phyloP scores from a whole-genome alignment of 305 asterid genomes.

The Solanum hybrid region DNA sequence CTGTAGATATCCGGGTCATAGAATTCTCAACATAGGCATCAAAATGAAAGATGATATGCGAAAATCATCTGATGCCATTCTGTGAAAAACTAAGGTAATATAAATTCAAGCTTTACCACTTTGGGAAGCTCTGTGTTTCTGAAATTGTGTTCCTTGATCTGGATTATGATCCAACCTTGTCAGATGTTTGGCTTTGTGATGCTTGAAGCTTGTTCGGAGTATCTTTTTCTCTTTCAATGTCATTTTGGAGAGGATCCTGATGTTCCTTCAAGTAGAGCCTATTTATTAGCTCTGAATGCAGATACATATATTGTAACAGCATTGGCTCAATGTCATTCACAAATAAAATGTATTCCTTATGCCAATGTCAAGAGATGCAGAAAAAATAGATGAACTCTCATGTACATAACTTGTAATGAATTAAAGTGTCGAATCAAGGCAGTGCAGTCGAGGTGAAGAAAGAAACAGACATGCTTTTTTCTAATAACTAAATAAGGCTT shows the following conservation, averaged over 20 bases:
- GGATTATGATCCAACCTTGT: no score
- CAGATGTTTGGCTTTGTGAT: constrained; percentile 21
- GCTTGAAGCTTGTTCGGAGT: constrained; percentile 3
- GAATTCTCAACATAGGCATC: background rate
- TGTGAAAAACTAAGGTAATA: background rate
- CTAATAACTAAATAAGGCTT: background rate
- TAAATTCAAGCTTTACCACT: constrained; percentile 11
- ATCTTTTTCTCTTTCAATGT: constrained; percentile 29
- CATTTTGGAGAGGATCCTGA: constrained; percentile 39
- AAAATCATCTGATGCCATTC: background rate
- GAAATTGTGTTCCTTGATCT: background rate
- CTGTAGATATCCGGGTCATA: background rate
- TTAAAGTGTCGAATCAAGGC: background rate
- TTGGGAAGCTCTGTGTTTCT: background rate
- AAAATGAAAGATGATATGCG: background rate
- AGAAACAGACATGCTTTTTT: background rate
- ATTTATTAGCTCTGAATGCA: constrained; percentile 77
- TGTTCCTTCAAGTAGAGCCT: constrained; percentile 91
- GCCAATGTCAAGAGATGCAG: background rate
- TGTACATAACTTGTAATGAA: background rate
- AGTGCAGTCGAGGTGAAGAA: background rate
- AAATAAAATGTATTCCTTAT: no score
- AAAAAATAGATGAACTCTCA: background rate
- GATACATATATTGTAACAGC: no score
- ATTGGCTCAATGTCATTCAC: no score